phyloP scores from a whole-genome alignment of 371 early-diverging fungal genomes.

The Batkoa obscura region DNA sequence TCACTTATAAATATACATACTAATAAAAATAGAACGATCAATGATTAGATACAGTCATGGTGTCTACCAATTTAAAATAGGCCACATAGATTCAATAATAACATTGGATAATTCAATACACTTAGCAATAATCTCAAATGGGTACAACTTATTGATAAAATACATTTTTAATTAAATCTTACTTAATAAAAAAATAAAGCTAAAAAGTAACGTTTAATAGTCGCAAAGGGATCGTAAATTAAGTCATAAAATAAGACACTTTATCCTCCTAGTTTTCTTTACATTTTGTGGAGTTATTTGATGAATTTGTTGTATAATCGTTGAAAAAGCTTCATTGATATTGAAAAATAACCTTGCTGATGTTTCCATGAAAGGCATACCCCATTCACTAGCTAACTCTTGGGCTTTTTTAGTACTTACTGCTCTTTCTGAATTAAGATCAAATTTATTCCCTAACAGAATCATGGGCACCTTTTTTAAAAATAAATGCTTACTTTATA shows the following conservation, averaged over 20 bases:
- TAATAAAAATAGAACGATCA: too few relatives aligned
- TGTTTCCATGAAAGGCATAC: constrained; percentile 61
- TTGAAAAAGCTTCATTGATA: constrained; percentile 52
- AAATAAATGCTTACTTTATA: constrained; percentile 2
- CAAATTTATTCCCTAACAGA: constrained; percentile 71
- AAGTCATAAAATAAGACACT: neutral
- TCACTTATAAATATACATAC: too few relatives aligned
- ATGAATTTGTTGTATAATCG: constrained; percentile 30
- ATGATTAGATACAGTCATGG: too few relatives aligned
- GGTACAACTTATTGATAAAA: too few relatives aligned
- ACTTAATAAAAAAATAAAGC: too few relatives aligned
- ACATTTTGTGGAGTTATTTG: neutral
- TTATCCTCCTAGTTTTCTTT: neutral
- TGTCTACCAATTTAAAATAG: too few relatives aligned
- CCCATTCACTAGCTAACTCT: constrained; percentile 42
- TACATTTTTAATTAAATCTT: too few relatives aligned
- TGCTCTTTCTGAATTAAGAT: constrained; percentile 55
- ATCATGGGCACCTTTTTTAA: constrained; percentile 72
- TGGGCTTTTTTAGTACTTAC: constrained; percentile 45
- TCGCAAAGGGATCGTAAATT: too few relatives aligned
- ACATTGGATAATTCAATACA: too few relatives aligned
- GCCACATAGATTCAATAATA: too few relatives aligned
- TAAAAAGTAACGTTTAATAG: too few relatives aligned
- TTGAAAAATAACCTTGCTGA: constrained; percentile 68
- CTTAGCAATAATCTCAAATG: too few relatives aligned